Conservation (phyloP, 495 filamentous ascomycete genomes). For the Chaetomium cochliodes region DNA sequence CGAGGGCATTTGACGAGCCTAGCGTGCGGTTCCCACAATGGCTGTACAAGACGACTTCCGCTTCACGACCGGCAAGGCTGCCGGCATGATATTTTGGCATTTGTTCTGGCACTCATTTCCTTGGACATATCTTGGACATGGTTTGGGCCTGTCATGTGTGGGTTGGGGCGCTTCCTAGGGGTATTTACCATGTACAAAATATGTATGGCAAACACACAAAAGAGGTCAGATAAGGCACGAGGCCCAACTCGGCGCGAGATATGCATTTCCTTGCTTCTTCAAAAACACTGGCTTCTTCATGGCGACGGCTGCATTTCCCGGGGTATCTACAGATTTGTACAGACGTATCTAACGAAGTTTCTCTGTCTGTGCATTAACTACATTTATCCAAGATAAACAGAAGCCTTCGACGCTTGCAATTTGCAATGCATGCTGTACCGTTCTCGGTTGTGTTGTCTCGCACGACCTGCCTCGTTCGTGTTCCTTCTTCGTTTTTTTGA, state of each 20-base stretch:
- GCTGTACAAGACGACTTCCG: conserved; percentile 45
- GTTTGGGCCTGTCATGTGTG: neutral
- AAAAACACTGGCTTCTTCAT: neutral
- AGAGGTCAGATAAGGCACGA: neutral
- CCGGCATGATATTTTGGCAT: conserved; percentile 17
- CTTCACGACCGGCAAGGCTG: conserved; percentile 14
- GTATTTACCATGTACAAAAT: neutral
- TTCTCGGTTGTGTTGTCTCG: too few species aligned
- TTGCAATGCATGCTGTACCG: too few species aligned
- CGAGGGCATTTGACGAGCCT: conserved; percentile 56
- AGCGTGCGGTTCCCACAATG: conserved; percentile 54
- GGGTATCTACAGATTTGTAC: neutral
- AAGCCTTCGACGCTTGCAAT: too few species aligned
- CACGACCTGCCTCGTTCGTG: neutral
- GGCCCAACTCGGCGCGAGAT: neutral
- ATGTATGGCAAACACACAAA: neutral
- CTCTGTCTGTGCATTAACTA: too few species aligned
- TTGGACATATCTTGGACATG: neutral
- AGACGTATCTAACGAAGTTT: too few species aligned
- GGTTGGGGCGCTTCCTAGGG: neutral
- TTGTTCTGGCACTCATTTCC: neutral
- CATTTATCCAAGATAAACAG: too few species aligned
- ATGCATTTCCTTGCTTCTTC: neutral
- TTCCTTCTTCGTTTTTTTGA: neutral
- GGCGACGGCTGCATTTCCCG: neutral